phyloP scores from a whole-genome alignment of 352 stramenopile genomes.

The Phytophthora citricola region DNA sequence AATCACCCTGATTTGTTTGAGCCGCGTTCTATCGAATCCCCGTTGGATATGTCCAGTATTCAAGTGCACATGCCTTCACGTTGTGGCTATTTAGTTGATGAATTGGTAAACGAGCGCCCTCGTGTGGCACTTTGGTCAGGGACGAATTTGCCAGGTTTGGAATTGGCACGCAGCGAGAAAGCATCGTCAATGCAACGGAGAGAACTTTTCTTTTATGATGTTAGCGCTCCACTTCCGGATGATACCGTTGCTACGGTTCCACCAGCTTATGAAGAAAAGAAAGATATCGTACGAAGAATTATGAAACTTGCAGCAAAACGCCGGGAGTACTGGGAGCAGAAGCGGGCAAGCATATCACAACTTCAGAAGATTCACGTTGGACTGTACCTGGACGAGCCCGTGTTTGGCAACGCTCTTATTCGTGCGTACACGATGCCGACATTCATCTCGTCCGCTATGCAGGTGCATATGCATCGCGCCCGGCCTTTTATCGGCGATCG shows the following conservation, averaged over 20 bases:
- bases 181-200: constrained; percentile 36
- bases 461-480: constrained; percentile 59
- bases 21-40: constrained; percentile 94
- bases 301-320: constrained; percentile 37
- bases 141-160: constrained; percentile 50
- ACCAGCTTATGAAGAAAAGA: constrained; percentile 37
- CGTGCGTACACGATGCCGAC: constrained; percentile 56
- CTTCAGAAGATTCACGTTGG: constrained; percentile 35
- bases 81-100: constrained; percentile 55
- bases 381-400: constrained; percentile 50
- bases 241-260: constrained; percentile 30
- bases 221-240: constrained; percentile 38
- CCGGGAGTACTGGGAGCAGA: constrained; percentile 47
- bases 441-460: constrained; percentile 81
- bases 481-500: constrained; percentile 24
- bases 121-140: constrained; percentile 49
- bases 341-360: constrained; percentile 38
- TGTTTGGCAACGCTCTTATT: constrained; percentile 58
- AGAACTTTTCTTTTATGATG: constrained; percentile 57
- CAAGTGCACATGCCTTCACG: constrained; percentile 37
- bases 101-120: constrained; percentile 44
- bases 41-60: constrained; percentile 85
- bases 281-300: constrained; percentile 48
- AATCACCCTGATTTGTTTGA: constrained; percentile 99
- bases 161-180: constrained; percentile 44